Conservation (phyloP, 495 filamentous ascomycete species). For the Penicillium nucicola region DNA sequence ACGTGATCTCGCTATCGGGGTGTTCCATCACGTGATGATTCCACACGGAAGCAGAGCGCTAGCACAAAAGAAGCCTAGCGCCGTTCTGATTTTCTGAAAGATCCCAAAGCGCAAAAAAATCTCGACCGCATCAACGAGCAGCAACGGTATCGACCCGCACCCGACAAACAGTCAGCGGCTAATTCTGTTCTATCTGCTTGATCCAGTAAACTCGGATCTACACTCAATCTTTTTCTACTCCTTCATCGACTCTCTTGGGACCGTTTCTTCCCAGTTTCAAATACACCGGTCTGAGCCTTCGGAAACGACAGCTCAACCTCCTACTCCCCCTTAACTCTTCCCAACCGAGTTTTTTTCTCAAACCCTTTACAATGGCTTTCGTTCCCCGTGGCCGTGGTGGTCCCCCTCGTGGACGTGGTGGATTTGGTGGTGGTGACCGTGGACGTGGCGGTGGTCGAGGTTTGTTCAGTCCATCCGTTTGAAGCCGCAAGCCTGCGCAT, state of each 20-base stretch:
- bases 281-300: conserved; percentile 21
- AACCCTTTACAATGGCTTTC: conserved; percentile 38
- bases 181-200: conserved; percentile 22
- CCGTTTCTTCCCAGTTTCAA: conserved; percentile 15
- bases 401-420: conserved; percentile 25
- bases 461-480: conserved; percentile 17
- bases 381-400: conserved; percentile 38
- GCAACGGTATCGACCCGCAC: conserved; percentile 35
- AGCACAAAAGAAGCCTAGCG: conserved; percentile 31
- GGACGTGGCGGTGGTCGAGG: conserved; percentile 20
- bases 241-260: conserved; percentile 15
- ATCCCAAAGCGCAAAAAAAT: conserved; percentile 44
- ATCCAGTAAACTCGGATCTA: conserved; percentile 12
- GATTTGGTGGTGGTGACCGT: conserved; percentile 12
- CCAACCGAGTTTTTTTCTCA: conserved; percentile 7
- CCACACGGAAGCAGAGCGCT: conserved; percentile 17
- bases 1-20: conserved; percentile 33
- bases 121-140: conserved; percentile 47
- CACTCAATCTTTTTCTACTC: conserved; percentile 9
- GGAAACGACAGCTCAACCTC: conserved; percentile 24
- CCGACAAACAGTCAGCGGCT: conserved; percentile 25
- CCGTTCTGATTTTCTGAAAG: conserved; percentile 45
- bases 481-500: conserved; percentile 4
- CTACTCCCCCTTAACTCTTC: conserved; percentile 8
- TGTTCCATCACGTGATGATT: conserved; percentile 26